Evolutionary conservation across 257 asterid species (phyloP), one percentile per base, ranked within the genome.

Genomic region (Linderniella brevidens): DNA sequence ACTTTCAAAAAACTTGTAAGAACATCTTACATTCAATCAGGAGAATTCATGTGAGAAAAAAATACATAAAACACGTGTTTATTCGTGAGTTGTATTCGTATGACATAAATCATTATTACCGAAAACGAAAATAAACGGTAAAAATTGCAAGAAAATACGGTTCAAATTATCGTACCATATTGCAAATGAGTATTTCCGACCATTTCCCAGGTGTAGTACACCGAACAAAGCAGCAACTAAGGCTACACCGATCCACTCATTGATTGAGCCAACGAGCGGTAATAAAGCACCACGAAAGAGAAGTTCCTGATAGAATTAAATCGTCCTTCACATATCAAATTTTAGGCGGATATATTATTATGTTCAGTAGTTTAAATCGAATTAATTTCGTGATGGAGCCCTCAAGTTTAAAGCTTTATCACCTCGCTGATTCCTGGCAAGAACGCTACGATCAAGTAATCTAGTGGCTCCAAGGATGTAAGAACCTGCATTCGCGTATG

Each of bases 341-440:
- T n/a, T 17, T 44, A 14, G 5, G 11, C 4, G 3, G 15, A 44
- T 9, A 44, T 19, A 40, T 11, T 19, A 40, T 11, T 9, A 10
- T 10, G 43, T 10, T 39, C 43, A 39, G 13, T 11, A 37, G 40
- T 39, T 39, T 13, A 9, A 39, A 13, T 39, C 13, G 43, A 13
- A 43, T 8, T 18, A 4, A 1, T 13, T 43, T 8, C 14, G 3
- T 11, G 3, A 43, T 41, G 14, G 19, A 8, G 5, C 17, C 48
- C 35, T 17, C 1, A 9, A 39, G 35, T 35, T 17, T 13, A 35
- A 46, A 9, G 17, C 14, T 11, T 17, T 9, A 46, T 57, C 60
- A 83, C 97, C 92, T 88, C 95, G 29, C 86, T 70, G 37, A 76
- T 59, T 59, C 97, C 92, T 11, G 97, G 95, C 46, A 83, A 68